These are phyloP conservation scores for Neospora caninum DNA, from an alignment of 169 alveolate species.

Conservation along the genomic window DNA sequence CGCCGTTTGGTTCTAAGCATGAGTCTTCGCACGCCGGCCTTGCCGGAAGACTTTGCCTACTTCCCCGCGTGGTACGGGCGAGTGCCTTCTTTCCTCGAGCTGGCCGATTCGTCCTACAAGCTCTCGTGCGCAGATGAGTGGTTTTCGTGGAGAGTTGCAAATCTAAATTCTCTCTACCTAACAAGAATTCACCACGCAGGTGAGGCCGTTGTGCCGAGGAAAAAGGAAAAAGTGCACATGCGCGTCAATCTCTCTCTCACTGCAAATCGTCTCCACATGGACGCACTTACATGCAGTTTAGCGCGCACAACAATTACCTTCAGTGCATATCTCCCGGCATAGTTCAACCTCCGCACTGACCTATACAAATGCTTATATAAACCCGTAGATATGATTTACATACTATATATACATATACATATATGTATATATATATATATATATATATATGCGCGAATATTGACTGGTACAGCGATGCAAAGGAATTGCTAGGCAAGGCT, in stretches of 20 bases:
- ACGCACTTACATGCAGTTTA: neutral
- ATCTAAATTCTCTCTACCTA: slow-evolving; percentile 41
- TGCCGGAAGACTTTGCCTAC: slow-evolving; percentile 50
- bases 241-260: no score
- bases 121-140: slow-evolving; percentile 43
- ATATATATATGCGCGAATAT: neutral
- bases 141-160: slow-evolving; percentile 56
- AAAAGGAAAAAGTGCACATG: neutral
- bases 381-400: no score
- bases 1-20: neutral
- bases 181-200: slow-evolving; percentile 54
- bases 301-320: neutral
- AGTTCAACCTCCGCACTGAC: no score
- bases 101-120: neutral
- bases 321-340: no score
- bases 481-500: no score
- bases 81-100: slow-evolving; percentile 24
- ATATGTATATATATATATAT: neutral
- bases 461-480: neutral
- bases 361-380: no score
- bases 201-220: neutral
- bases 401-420: neutral
- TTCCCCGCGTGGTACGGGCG: slow-evolving; percentile 51
- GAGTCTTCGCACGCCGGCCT: slow-evolving; percentile 53
- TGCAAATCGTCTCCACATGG: neutral